Evolutionary conservation across 1,284 basidiomycete species (phyloP), one percentile per base, ranked within the genome.

Genomic region (Ceratobasidium sp.): DNA sequence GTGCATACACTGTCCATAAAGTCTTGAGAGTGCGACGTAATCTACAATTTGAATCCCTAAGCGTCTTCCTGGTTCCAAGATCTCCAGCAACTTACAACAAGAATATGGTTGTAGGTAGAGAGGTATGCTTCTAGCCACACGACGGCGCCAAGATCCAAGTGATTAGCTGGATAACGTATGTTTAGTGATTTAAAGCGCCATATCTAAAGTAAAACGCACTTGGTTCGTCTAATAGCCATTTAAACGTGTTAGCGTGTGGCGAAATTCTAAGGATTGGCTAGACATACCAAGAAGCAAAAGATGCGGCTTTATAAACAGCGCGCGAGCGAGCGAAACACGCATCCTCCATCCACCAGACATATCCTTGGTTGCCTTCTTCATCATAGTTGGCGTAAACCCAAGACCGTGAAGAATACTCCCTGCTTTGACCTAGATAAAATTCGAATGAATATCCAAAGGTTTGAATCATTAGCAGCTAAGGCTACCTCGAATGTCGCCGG

Each of bases 111-210:
- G 83, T 98, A 99, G 55, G 94, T 98, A 53, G 93, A 93, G 50
- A 98, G 85, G 81, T 98, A 98, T 13, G 96, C 96, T 80, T 99
- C 96, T 68, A 99, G 84, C 96, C 96, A 99, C 70, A 98, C 96
- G 74, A 99, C 96, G 65, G 96, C 96, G 73, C 96, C 96, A 69
- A 98, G 83, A 84, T 98, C 96, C 79, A 98, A 85, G 78, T 94
- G 93, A 79, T 94, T 94, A 35, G 90, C 74, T 74, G 56, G 55
- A 27, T 47, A 43, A 6, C 43, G 25, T 17, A 42, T 29, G 45
- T 35, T 71, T 40, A 72, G 54, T 50, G 10, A 43, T 25, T 20
- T 42, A 6, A 31, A n/a, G 7, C 27, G 20, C 15, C 27, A 22
- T 22, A 29, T 22, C 22, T n/a, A 31, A 31, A 50, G 17, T 29